Base-by-base conservation (phyloP, 768 basidiomycete genomes). In the Tylopilus felleus region DNA sequence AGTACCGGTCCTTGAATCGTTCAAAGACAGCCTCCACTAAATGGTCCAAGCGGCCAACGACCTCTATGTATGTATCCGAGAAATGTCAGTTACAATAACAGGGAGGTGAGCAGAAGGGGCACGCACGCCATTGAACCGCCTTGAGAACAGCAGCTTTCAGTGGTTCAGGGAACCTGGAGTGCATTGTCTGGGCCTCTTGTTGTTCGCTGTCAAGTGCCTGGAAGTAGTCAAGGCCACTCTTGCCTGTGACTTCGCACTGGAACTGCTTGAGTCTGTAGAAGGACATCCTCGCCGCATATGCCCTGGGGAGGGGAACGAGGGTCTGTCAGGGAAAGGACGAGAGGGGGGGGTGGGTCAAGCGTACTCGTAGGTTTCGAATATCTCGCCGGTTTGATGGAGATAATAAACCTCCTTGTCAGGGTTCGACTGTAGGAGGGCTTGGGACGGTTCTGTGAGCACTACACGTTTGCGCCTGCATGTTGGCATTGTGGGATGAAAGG, bases 91-190 rank as follows among this genome's bases (percentile, higher is more conserved):
- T 5, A 43, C 50, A 55, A 21, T 46, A 46, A 53, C 50, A 52
- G 44, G 57, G 49, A 60, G 53, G 42, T 51, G 54, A 19, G 52
- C 49, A 56, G 64, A 52, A 60, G 58, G 62, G 64, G 67, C 42
- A 87, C 95, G 61, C 71, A 98, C 96, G 95, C 86, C 93, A 98
- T 79, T 99, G 97, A 53, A 97, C 93, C 19, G 91, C 86, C 63
- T 80, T 86, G 60, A 99, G 85, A 49, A 98, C 85, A 44, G 93
- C 86, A 54, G 89, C 83, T 71, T 98, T 98, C 63, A 99, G 84
- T 56, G 86, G 85, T 68, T 93, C 88, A 16, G 96, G 92, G 73
- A 99, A 98, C 64, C 92, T 81, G 41, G 88, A 81, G 68, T 98
- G 93, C 71, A 98, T 80, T 27, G 88, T 90, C 52, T 86, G 80